Base-by-base conservation (phyloP, 331 rosid species). In the Dryas integrifolia region DNA sequence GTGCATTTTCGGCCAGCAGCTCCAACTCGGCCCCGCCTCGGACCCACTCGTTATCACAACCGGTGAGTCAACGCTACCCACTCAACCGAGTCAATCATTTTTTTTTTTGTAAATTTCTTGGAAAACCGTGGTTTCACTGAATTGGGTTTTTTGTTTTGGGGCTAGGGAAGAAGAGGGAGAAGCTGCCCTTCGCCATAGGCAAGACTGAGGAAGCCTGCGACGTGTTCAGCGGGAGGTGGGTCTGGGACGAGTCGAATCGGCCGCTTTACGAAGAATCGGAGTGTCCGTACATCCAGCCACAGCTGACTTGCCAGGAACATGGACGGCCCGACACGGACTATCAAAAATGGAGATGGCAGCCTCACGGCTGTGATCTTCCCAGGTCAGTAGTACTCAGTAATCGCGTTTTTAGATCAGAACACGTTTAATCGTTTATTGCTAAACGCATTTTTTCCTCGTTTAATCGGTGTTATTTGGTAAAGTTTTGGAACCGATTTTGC, bases 251-350 rank as follows among this genome's bases (percentile, higher is more conserved):
- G 83, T 77, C 82, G 82, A 86, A 62, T 77, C 82, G 96, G 16
- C 96, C 98, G 35, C 83, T 85, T 5, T 94, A 94, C 65, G 81
- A 89, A 43, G 98, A 94, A 76, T 84, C 92, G 60, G 98, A 94
- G 26, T 94, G 98, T 77, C 98, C 98, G 9, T 94, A 94, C 83
- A 91, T 94, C 26, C 97, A 91, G 70, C 98, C 98, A 0, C 97
- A 89, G 80, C 58, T 94, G 78, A 91, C 98, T 51, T 94, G 98
- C 82, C 91, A 86, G 48, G 72, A 84, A 21, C 98, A 88, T 13
- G 97, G 97, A 2, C 91, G 98, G 3, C 91, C 92, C 0, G 95
- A 91, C 5, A 80, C 68, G 73, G 86, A 83, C 1, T 91, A 87
- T 15, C 92, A 75, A 62, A 79, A 78, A 62, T 86, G 92, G 97